Conservation (phyloP, 163 green algal genomes). For the Scenedesmus sp. region DNA sequence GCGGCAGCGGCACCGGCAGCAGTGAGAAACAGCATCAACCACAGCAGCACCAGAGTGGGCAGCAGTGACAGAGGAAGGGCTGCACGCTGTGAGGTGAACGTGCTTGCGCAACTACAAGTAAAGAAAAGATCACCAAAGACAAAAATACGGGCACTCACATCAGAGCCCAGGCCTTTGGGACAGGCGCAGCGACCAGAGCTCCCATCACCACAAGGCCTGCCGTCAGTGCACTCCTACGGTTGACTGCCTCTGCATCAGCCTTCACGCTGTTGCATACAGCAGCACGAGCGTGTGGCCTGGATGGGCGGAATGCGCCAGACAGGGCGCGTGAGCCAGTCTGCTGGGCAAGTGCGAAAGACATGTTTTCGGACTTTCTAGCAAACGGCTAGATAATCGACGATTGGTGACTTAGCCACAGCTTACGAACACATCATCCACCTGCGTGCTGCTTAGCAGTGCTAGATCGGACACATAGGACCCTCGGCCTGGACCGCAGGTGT, state of each 20-base stretch:
- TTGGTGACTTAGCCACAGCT: background rate
- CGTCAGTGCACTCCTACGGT: constrained; percentile 28
- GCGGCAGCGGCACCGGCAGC: background rate
- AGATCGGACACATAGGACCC: background rate
- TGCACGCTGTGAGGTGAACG: background rate
- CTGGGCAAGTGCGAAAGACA: constrained; percentile 5
- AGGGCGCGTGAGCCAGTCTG: background rate
- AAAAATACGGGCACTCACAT: background rate
- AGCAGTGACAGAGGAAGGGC: background rate
- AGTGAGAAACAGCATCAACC: background rate
- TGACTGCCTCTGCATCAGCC: background rate
- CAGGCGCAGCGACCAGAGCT: constrained; percentile 8
- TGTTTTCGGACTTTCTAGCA: background rate
- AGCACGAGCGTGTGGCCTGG: constrained; percentile 13
- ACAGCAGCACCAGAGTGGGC: background rate
- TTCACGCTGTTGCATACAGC: constrained; percentile 6
- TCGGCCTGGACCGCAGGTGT: background rate
- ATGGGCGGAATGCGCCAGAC: constrained; percentile 17
- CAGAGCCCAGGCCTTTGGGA: constrained; percentile 19
- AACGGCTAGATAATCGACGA: background rate
- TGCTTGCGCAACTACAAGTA: background rate
- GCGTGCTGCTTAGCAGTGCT: background rate
- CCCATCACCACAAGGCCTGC: constrained; percentile 35
- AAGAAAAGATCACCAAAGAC: background rate
- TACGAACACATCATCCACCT: background rate